Percentiles rank a stretch among this genome's conserved stretches.
phyloP scores from a whole-genome alignment of 2,329 filamentous ascomycete genomes.

The Pseudocercospora fuligena region DNA sequence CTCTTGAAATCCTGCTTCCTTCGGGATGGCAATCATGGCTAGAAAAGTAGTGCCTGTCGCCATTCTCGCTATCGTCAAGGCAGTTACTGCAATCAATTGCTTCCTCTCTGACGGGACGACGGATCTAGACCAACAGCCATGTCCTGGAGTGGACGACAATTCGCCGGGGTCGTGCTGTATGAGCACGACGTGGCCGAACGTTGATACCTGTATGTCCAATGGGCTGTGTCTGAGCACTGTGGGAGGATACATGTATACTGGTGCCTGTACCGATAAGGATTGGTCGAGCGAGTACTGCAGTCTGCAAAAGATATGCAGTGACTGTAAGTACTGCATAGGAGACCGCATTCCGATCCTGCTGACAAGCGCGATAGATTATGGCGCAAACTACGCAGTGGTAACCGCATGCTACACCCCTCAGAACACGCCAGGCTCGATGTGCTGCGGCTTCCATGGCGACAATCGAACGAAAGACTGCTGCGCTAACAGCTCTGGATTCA shows the following conservation, averaged over 20 bases:
- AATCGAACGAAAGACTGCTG: neutral
- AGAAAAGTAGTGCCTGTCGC: neutral
- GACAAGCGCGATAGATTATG: neutral
- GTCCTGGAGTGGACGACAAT: slow-evolving; percentile 7
- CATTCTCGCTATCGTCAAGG: neutral
- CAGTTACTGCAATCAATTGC: neutral
- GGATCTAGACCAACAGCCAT: slow-evolving; percentile 3
- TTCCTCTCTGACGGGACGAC: neutral
- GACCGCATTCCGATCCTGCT: neutral
- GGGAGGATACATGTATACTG: slow-evolving; percentile 4
- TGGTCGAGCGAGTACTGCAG: slow-evolving; percentile 5
- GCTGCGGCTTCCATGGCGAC: slow-evolving; percentile 3
- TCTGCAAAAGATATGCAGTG: slow-evolving; percentile 3
- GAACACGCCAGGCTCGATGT: neutral
- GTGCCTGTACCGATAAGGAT: slow-evolving; percentile 2
- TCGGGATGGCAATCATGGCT: neutral
- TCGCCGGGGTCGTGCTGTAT: slow-evolving; percentile 2
- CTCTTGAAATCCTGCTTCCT: neutral
- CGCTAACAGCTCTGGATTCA: slow-evolving; percentile 1
- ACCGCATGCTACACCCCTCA: slow-evolving; percentile 6
- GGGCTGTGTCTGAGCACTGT: slow-evolving; percentile 5
- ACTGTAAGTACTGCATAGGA: neutral
- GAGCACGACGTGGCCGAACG: slow-evolving; percentile 1
- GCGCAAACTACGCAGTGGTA: slow-evolving; percentile 3
- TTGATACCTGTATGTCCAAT: slow-evolving; percentile 3